Evolutionary conservation across 106 monocot genomes (phyloP).

Genomic region (Narthecium ossifragum): DNA sequence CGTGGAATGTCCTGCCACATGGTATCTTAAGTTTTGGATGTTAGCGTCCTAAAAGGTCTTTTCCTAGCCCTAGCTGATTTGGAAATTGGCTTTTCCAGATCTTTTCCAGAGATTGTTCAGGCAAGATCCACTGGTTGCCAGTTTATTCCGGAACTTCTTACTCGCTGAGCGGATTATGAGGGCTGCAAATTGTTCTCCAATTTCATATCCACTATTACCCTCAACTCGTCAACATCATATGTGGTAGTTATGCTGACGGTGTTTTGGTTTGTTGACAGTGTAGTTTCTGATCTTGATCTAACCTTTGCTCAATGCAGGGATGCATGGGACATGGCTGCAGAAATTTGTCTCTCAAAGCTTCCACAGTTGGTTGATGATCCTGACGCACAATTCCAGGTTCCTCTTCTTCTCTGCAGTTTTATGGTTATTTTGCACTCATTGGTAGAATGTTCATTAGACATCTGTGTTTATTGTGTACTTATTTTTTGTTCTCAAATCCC

Average conservation of each 20-base stretch:
- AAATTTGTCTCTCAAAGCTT: conserved; percentile 84
- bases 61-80: too few species aligned
- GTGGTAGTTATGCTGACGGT: conserved; percentile 68
- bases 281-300: neutral
- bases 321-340: conserved; percentile 99
- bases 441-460: too few species aligned
- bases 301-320: conserved; percentile 40
- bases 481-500: too few species aligned
- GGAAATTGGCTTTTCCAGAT: conserved; percentile 36
- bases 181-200: conserved; percentile 90
- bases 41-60: too few species aligned
- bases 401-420: too few species aligned
- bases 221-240: conserved; percentile 98
- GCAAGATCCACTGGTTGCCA: conserved; percentile 91
- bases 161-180: conserved; percentile 95
- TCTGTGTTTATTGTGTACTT: too few species aligned
- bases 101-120: conserved; percentile 85
- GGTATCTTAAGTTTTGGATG: too few species aligned
- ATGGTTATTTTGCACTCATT: too few species aligned
- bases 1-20: conserved; percentile 98
- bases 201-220: conserved; percentile 74
- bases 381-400: conserved; percentile 90
- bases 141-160: conserved; percentile 92
- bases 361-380: conserved; percentile 73
- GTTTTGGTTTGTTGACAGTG: neutral